These are phyloP conservation scores for Turritis glabra DNA, from an alignment of 345 rosid genomes.

Conservation along the genomic window DNA sequence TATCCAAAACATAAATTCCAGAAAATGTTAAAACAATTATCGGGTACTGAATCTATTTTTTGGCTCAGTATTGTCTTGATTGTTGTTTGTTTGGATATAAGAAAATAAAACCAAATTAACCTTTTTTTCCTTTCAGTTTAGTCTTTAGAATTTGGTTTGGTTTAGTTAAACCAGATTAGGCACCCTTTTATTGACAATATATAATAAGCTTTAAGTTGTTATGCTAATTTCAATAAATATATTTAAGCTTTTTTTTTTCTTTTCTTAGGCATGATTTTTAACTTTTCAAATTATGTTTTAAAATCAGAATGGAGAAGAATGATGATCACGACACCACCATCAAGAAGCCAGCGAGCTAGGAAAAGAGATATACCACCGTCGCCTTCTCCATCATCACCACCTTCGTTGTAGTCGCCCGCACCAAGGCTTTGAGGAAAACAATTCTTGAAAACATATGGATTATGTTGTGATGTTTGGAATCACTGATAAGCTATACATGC, in stretches of 20 bases:
- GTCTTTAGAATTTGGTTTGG: background rate
- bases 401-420: background rate
- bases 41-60: background rate
- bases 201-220: background rate
- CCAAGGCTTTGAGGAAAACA: background rate
- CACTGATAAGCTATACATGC: background rate
- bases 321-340: background rate
- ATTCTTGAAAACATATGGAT: background rate
- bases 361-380: background rate
- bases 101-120: background rate
- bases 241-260: background rate
- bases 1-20: background rate
- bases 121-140: background rate
- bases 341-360: background rate
- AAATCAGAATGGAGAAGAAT: background rate
- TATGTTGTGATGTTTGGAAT: background rate
- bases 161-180: background rate
- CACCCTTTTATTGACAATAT: background rate
- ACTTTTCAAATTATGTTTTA: background rate
- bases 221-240: background rate
- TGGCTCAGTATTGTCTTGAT: background rate
- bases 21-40: background rate
- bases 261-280: background rate
- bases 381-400: background rate
- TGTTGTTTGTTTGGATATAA: background rate